A percentile compares a stretch with the other conserved stretches of the same genome.
Evolutionary conservation across 768 basidiomycete genomes (phyloP).

Genomic region (Phaffia australis): DNA sequence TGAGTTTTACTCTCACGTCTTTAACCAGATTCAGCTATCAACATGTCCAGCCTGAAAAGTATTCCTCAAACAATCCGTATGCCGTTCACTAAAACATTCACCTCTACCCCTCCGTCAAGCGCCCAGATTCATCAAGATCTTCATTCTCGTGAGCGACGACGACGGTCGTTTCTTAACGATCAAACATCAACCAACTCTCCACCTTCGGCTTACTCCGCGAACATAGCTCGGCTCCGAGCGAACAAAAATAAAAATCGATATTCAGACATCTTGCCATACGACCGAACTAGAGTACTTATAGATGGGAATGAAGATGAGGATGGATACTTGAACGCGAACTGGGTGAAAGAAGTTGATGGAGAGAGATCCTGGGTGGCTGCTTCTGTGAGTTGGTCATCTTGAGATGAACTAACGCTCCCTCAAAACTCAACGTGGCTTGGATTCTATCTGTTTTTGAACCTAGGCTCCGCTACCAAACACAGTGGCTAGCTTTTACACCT

Average conservation of each 20-base stretch:
- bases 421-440: neutral
- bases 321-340: conserved; percentile 37
- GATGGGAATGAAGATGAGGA: conserved; percentile 23
- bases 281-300: conserved; percentile 12
- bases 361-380: conserved; percentile 35
- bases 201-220: neutral
- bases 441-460: neutral
- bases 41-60: too few species aligned
- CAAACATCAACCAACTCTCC: too few species aligned
- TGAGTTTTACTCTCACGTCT: too few species aligned
- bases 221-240: neutral
- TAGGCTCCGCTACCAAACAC: conserved; percentile 36
- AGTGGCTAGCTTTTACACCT: conserved; percentile 32
- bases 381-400: conserved; percentile 31
- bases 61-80: too few species aligned
- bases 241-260: conserved; percentile 18
- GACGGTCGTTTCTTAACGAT: too few species aligned
- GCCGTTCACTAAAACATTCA: too few species aligned
- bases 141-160: too few species aligned
- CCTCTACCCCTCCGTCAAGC: too few species aligned
- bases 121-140: too few species aligned
- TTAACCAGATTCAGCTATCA: too few species aligned
- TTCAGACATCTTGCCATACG: conserved; percentile 16
- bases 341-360: conserved; percentile 32
- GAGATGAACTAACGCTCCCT: neutral